Base-by-base conservation (phyloP, 345 rosid genomes). In the Gossypium arboreum region DNA sequence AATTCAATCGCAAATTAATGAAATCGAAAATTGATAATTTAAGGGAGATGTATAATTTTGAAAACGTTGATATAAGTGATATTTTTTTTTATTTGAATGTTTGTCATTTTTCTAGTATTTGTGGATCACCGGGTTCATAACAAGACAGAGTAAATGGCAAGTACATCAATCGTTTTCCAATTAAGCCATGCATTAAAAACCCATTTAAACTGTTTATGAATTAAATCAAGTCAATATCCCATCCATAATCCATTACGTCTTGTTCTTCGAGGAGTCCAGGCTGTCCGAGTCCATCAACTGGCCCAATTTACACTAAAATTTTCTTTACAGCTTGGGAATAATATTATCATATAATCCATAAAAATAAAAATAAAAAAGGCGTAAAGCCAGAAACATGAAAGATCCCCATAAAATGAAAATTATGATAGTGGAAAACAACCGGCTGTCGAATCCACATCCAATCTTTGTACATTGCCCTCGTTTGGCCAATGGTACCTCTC, bases 251-350 rank as follows among this genome's bases (percentile, higher is more conserved):
- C 39, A 34, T 34, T 17, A 34, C 3, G 0, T 29, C 3, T 22
- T 43, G 48, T 64, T 41, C 1, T 41, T 64, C 27, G 27, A 64
- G 51, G 69, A 12, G 4, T 67, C 54, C 71, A 67, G 71, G 71
- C 71, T 67, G 71, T 67, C 22, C 34, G 29, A 66, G 0, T 44
- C 24, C 2, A 44, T 66, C 52, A 66, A 66, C 29, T 45, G 34
- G 55, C 71, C 71, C 71, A 44, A 45, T 45, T 67, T 45, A 55
- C 54, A 43, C 27, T 20, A 18, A 6, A 11, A 11, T 20, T 18
- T 66, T 18, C 9, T 44, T 44, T 44, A 16, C 27, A 44, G 71
- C 71, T 44, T 18, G 3, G 47, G 27, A 20, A 44, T 8, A 8
- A 34, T 7, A 4, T 7, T 17, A 11, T 8, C 50, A 15, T 1